phyloP scores from a whole-genome alignment of 2,329 filamentous ascomycete genomes.

The Aureobasidium subglaciale region DNA sequence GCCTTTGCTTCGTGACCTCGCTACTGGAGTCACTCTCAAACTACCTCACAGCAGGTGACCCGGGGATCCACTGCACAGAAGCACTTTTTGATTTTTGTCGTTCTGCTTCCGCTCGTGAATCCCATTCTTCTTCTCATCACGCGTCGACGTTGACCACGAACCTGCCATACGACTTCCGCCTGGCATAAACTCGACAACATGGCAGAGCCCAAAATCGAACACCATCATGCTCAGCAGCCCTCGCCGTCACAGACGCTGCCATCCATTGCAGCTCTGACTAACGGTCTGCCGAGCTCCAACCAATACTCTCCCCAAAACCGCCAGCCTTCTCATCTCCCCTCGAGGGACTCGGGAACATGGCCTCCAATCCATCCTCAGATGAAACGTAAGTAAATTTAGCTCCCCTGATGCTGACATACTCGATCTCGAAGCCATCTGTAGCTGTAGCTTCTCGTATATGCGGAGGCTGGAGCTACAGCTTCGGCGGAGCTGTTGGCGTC shows the following conservation, averaged over 20 bases:
- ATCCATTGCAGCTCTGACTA: constrained; percentile 32
- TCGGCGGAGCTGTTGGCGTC: not conserved
- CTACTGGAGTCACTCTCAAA: constrained; percentile 11
- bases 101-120: constrained; percentile 1
- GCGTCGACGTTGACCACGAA: constrained; percentile 7
- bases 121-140: constrained; percentile 9
- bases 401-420: not conserved
- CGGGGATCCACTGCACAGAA: constrained; percentile 1
- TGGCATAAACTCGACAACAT: constrained; percentile 7
- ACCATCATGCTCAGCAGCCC: constrained; percentile 15
- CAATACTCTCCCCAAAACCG: constrained; percentile 25
- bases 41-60: constrained; percentile 11
- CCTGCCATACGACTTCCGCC: constrained; percentile 1
- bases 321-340: constrained; percentile 25
- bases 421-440: not conserved
- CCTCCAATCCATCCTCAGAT: constrained; percentile 27
- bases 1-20: constrained; percentile 8
- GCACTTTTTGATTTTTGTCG: constrained; percentile 4
- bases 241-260: constrained; percentile 23
- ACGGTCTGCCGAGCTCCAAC: constrained; percentile 26
- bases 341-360: constrained; percentile 33
- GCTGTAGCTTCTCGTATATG: too few species aligned
- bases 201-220: constrained; percentile 12
- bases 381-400: constrained; percentile 28
- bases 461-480: not conserved